phyloP scores from a whole-genome alignment of 148 eudicot genomes.

The Rheum nobile region DNA sequence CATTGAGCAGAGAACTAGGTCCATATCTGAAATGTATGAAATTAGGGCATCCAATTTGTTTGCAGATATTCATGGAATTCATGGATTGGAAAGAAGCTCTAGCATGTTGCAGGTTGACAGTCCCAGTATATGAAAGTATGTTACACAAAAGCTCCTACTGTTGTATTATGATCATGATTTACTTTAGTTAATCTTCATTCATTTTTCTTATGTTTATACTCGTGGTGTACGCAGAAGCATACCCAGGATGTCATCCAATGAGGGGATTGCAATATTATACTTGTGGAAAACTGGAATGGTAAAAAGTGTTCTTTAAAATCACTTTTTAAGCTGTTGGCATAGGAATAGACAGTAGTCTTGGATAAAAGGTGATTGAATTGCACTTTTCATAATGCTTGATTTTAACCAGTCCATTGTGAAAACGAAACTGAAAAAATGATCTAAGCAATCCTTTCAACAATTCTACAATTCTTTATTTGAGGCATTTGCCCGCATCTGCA shows the following conservation, averaged over 20 bases:
- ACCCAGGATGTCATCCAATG: slow-evolving; percentile 72
- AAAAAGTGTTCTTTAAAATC: slow-evolving; percentile 2
- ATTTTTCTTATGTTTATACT: neutral
- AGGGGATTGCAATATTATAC: slow-evolving; percentile 88
- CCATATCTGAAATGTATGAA: neutral
- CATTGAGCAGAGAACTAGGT: neutral
- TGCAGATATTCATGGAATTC: slow-evolving; percentile 74
- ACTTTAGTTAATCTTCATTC: neutral
- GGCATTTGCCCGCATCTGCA: neutral
- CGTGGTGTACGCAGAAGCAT: slow-evolving; percentile 42
- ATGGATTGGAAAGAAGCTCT: slow-evolving; percentile 68
- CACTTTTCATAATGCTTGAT: neutral
- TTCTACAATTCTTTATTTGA: neutral
- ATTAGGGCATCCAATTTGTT: slow-evolving; percentile 4
- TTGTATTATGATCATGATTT: neutral
- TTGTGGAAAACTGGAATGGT: slow-evolving; percentile 93
- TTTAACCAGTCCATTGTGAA: neutral
- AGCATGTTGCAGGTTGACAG: slow-evolving; percentile 52
- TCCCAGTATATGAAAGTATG: slow-evolving; percentile 82
- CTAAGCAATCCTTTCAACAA: neutral
- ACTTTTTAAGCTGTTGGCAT: neutral
- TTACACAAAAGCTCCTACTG: neutral
- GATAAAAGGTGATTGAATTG: neutral
- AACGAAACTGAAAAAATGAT: neutral
- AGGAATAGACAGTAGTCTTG: neutral